Conservation (phyloP, 805 yeast species). For the Hanseniaspora occidentalis region DNA sequence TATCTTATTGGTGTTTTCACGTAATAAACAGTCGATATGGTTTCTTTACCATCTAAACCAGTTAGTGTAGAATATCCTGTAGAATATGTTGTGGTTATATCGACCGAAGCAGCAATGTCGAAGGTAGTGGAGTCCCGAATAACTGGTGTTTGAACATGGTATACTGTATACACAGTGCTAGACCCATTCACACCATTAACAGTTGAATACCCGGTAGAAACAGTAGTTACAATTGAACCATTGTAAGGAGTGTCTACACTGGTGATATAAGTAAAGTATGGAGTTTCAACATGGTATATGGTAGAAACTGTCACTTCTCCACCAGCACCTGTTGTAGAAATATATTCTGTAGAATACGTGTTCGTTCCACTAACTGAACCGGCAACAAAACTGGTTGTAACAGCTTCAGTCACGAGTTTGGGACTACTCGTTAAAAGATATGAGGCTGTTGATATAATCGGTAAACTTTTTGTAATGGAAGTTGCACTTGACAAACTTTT, state of each 20-base stretch:
- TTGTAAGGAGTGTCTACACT: slow-evolving; percentile 2
- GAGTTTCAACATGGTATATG: slow-evolving; percentile 10
- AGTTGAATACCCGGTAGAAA: slow-evolving; percentile 1
- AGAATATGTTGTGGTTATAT: slow-evolving; percentile 1
- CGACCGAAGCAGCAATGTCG: slow-evolving; percentile 1
- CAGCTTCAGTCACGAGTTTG: slow-evolving; percentile 3
- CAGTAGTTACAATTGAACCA: slow-evolving; percentile 1
- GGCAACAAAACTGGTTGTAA: slow-evolving; percentile 4
- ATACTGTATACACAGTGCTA: slow-evolving; percentile 8
- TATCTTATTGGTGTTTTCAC: slow-evolving; percentile 9
- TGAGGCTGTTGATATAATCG: too few species aligned
- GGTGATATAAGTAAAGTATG: too few species aligned
- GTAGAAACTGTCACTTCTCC: slow-evolving; percentile 4
- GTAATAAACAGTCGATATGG: slow-evolving; percentile 8
- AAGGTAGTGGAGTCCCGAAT: not conserved
- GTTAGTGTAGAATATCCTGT: not conserved
- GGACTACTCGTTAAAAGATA: too few species aligned
- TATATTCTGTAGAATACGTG: slow-evolving; percentile 1
- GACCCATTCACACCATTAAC: not conserved
- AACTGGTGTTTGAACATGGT: slow-evolving; percentile 3
- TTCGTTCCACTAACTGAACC: slow-evolving; percentile 1
- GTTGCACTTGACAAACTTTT: slow-evolving; percentile 3
- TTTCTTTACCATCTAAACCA: not conserved
- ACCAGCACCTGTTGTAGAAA: not conserved
- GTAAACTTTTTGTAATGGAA: too few species aligned